Base-by-base conservation (phyloP, 352 stramenopile genomes). In the Globisporangium uncinulatum region DNA sequence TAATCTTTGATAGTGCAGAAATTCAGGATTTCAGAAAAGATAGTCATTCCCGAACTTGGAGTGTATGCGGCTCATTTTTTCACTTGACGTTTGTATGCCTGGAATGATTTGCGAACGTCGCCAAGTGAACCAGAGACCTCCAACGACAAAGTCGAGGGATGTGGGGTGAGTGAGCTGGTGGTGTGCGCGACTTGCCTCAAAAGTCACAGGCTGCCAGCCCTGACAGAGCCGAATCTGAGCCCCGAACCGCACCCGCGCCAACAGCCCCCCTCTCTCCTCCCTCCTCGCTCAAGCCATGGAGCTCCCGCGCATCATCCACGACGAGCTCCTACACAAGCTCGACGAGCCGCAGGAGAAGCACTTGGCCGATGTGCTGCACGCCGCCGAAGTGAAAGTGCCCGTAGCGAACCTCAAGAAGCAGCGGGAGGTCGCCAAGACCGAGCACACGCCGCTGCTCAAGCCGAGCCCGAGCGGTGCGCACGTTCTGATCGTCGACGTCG, bases 281-380 rank as follows among this genome's bases (percentile, higher is more conserved):
- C 24, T 29, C 24, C 24, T 29, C 24, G 1, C 24, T 29, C 77
- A 90, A 60, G 77, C 77, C 34, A 86, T 86, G 76, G 76, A 83
- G 15, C 57, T 81, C 21, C 59, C 71, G 19, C 76, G 65, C 10
- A 64, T 76, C 52, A 51, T 70, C 54, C 71, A 86, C 61, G 76
- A 87, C 51, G 71, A 80, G 57, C 49, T 83, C 31, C 64, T 84
- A 20, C 76, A 72, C 51, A 54, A 74, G 47, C 62, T 84, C 45
- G 73, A 84, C 20, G 71, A 71, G 31, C 63, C 65, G 31, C 73
- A 71, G 53, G 69, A 73, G 45, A 54, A 69, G 45, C 63, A 82
- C 21, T 14, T 72, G 51, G 62, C 41, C 4, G 17, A 64, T 42
- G 47, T 73, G 17, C 45, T 78, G 19, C 34, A 57, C 7, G 57